phyloP scores from a whole-genome alignment of 2,329 filamentous ascomycete genomes.

The Ophiostoma triangulosporum region DNA sequence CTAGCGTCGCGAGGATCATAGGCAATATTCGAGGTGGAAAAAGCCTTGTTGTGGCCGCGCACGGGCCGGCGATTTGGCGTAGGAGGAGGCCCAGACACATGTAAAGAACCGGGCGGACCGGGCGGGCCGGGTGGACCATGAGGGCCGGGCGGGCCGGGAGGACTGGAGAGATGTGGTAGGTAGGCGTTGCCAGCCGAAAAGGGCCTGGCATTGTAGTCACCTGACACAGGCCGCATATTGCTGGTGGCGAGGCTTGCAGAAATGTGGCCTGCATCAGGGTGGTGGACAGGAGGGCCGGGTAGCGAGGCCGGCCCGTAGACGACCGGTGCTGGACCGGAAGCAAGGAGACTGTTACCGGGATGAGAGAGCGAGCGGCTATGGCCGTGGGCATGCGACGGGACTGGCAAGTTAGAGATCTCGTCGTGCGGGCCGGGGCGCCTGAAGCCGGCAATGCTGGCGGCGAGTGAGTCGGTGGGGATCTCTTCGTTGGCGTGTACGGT shows the following conservation, averaged over 20 bases:
- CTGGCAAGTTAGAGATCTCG: background rate
- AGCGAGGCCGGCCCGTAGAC: background rate
- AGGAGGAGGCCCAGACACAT: background rate
- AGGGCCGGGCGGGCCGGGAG: conserved; percentile 37
- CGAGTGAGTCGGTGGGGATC: conserved; percentile 84
- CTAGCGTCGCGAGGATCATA: conserved; percentile 36
- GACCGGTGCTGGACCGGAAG: conserved; percentile 51
- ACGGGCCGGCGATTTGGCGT: conserved; percentile 23
- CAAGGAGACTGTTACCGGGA: conserved; percentile 16
- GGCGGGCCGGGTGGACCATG: conserved; percentile 28
- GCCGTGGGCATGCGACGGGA: conserved; percentile 47
- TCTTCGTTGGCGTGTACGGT: conserved; percentile 97
- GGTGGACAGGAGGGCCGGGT: background rate
- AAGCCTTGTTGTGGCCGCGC: conserved; percentile 69
- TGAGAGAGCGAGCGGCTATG: conserved; percentile 34
- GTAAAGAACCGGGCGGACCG: conserved; percentile 32
- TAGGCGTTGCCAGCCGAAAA: background rate
- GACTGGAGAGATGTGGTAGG: background rate
- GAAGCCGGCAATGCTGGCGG: conserved; percentile 34
- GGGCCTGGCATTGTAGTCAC: background rate
- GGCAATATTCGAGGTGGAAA: conserved; percentile 77
- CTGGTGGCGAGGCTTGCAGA: background rate
- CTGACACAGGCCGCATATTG: background rate
- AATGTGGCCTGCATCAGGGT: background rate
- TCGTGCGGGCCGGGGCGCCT: background rate